Percentiles rank a stretch among this genome's conserved stretches.
Evolutionary conservation across 2,329 filamentous ascomycete species (phyloP).

Genomic region (Phaeosphaeriaceae sp.): DNA sequence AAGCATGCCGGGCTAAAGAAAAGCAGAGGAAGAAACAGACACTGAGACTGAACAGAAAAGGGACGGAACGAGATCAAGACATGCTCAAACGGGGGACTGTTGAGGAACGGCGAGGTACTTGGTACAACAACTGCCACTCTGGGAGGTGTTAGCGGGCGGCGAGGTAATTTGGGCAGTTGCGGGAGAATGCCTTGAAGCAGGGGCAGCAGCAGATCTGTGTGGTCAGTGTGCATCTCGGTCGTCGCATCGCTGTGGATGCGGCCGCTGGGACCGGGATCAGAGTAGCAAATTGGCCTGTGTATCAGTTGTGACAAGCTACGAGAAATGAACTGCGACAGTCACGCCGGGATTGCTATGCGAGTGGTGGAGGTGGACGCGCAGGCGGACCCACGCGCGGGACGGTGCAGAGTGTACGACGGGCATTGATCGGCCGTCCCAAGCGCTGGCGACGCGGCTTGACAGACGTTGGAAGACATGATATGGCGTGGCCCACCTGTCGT

Average conservation of each 20-base stretch:
- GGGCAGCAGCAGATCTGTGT: constrained; percentile 14
- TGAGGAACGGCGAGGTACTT: neutral
- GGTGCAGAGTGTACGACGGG: neutral
- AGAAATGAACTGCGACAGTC: constrained; percentile 15
- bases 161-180: neutral
- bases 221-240: constrained; percentile 22
- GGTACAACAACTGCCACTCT: neutral
- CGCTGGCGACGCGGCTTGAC: neutral
- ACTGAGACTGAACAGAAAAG: constrained; percentile 2
- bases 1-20: constrained; percentile 34
- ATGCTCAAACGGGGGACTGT: constrained; percentile 15
- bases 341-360: constrained; percentile 12
- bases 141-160: neutral
- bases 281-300: constrained; percentile 24
- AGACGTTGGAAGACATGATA: neutral
- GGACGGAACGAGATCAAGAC: constrained; percentile 26
- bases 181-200: neutral
- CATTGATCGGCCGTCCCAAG: neutral
- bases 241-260: constrained; percentile 18
- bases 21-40: constrained; percentile 10
- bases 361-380: constrained; percentile 6
- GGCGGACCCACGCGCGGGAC: constrained; percentile 3
- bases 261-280: constrained; percentile 8
- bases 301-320: constrained; percentile 29
- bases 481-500: neutral